Conservation (phyloP, 768 basidiomycete genomes). For the Collybia sp. region DNA sequence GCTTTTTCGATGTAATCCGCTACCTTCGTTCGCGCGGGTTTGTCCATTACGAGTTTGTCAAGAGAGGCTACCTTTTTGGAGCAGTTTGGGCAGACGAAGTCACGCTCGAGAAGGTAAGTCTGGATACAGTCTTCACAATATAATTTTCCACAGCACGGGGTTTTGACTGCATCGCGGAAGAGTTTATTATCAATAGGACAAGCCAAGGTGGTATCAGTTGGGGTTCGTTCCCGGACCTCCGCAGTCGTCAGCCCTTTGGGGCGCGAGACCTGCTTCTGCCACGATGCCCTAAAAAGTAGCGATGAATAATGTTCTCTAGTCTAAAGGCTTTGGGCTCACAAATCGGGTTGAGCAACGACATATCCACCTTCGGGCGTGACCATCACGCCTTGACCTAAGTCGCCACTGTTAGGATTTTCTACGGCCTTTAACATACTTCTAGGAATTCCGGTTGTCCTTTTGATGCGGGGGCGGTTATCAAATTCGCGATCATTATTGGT, state of each 20-base stretch:
- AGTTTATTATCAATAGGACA: slow-evolving; percentile 94
- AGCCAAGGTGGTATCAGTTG: slow-evolving; percentile 71
- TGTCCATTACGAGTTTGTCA: slow-evolving; percentile 82
- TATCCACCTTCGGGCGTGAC: slow-evolving; percentile 98
- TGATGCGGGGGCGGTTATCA: slow-evolving; percentile 92
- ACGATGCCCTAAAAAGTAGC: slow-evolving; percentile 61
- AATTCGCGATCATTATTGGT: slow-evolving; percentile 95
- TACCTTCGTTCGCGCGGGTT: slow-evolving; percentile 72
- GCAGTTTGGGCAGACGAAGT: slow-evolving; percentile 92
- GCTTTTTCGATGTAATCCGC: slow-evolving; percentile 77
- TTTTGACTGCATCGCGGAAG: slow-evolving; percentile 91
- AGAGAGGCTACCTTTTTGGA: slow-evolving; percentile 82
- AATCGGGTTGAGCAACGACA: slow-evolving; percentile 94
- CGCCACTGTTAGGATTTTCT: slow-evolving; percentile 72
- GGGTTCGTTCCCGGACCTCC: slow-evolving; percentile 84
- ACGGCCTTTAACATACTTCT: slow-evolving; percentile 96
- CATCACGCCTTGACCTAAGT: slow-evolving; percentile 87
- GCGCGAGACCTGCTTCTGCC: slow-evolving; percentile 87
- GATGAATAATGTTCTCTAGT: neutral
- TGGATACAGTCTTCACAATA: slow-evolving; percentile 99
- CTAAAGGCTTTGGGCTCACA: slow-evolving; percentile 49
- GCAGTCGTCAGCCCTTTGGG: slow-evolving; percentile 79
- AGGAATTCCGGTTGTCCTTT: slow-evolving; percentile 97
- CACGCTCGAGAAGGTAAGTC: slow-evolving; percentile 88
- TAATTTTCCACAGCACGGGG: slow-evolving; percentile 85